A percentile compares a stretch with the other conserved stretches of the same genome.
Conservation (phyloP, 2,329 filamentous ascomycete genomes). For the Pseudogymnoascus sp. region DNA sequence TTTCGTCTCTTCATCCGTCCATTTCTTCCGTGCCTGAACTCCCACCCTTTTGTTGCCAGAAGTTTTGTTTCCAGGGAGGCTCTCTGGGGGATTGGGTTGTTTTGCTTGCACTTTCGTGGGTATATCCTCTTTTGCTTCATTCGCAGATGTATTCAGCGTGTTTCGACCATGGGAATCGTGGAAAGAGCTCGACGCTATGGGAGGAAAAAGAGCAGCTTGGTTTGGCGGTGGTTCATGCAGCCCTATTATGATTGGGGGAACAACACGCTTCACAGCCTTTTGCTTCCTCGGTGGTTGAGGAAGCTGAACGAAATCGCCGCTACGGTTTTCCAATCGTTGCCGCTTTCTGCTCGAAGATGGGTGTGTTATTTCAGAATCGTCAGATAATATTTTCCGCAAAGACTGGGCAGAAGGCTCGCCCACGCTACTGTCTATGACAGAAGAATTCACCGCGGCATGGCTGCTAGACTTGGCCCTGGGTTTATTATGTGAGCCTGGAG, state of each 20-base stretch:
- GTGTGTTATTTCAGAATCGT: conserved; percentile 23
- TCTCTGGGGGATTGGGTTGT: neutral
- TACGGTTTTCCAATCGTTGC: conserved; percentile 39
- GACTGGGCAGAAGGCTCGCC: conserved; percentile 28
- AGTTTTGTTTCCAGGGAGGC: conserved; percentile 28
- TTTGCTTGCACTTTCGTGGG: neutral
- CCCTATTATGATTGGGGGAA: conserved; percentile 60
- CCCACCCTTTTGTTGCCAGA: conserved; percentile 38
- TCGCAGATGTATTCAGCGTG: conserved; percentile 24
- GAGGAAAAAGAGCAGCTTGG: conserved; percentile 52
- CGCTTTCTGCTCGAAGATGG: conserved; percentile 44
- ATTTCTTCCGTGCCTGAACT: conserved; percentile 53
- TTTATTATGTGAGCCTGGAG: conserved; percentile 1
- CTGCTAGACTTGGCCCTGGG: neutral
- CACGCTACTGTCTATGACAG: conserved; percentile 19
- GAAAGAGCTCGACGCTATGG: conserved; percentile 52
- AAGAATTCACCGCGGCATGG: conserved; percentile 9
- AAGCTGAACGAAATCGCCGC: conserved; percentile 57
- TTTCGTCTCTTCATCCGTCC: conserved; percentile 59
- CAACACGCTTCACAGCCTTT: conserved; percentile 47
- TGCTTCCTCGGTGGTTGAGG: conserved; percentile 60
- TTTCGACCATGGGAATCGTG: conserved; percentile 40
- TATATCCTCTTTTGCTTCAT: conserved; percentile 13
- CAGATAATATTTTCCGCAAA: conserved; percentile 28
- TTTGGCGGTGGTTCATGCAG: conserved; percentile 55